Evolutionary conservation across 768 basidiomycete species (phyloP).

Genomic region (Baorangia bicolor): DNA sequence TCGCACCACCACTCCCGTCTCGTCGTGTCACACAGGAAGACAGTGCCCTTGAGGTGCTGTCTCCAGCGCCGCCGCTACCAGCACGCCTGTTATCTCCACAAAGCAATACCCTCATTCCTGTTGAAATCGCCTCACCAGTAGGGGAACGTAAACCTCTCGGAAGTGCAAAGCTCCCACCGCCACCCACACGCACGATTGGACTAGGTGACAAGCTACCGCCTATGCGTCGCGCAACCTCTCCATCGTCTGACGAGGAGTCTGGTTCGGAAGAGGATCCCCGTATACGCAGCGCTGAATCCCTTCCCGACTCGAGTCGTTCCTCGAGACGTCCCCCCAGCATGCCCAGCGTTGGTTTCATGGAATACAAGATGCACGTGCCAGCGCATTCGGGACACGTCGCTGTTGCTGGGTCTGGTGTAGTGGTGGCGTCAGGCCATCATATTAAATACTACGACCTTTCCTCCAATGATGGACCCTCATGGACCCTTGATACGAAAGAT

Average conservation of each 20-base stretch:
- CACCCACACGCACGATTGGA: constrained; percentile 72
- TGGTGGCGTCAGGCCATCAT: constrained; percentile 57
- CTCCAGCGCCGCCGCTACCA: constrained; percentile 35
- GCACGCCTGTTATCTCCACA: constrained; percentile 29
- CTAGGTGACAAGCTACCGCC: constrained; percentile 70
- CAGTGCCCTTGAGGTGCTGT: neutral
- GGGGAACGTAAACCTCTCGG: constrained; percentile 29
- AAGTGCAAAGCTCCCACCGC: constrained; percentile 56
- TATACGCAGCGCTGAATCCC: constrained; percentile 45
- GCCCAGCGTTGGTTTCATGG: constrained; percentile 34
- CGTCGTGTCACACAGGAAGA: constrained; percentile 20
- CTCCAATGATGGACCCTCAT: constrained; percentile 43
- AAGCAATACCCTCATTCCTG: neutral
- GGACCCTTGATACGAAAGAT: constrained; percentile 60
- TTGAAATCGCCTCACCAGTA: constrained; percentile 22
- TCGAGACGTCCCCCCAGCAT: constrained; percentile 52
- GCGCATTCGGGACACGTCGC: constrained; percentile 54
- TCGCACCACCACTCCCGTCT: constrained; percentile 44
- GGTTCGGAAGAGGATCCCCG: constrained; percentile 59
- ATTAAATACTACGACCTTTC: constrained; percentile 64
- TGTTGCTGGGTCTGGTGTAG: constrained; percentile 55
- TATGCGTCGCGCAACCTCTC: constrained; percentile 44
- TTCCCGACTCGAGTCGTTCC: constrained; percentile 69
- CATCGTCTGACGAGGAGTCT: constrained; percentile 52
- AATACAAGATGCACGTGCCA: constrained; percentile 52